These are phyloP conservation scores for Durotheca rogersii DNA, from an alignment of 495 filamentous ascomycete genomes.

Conservation along the genomic window DNA sequence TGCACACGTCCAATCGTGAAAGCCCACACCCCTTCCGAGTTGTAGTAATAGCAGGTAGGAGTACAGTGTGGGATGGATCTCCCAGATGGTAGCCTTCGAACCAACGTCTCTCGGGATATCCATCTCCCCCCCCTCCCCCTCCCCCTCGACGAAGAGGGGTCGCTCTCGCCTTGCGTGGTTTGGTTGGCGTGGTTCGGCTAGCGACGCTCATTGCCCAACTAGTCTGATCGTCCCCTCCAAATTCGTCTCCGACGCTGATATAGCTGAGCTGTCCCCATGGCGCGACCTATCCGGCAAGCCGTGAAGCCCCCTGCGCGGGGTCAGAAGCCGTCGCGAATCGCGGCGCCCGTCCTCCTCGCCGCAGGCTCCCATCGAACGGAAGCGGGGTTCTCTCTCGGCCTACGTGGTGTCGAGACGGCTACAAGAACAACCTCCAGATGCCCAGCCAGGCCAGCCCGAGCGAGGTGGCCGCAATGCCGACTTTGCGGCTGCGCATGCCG, in stretches of 20 bases:
- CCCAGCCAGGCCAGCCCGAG: slow-evolving; percentile 70
- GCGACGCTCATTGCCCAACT: no score
- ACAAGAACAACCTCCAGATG: slow-evolving; percentile 43
- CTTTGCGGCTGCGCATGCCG: slow-evolving; percentile 70
- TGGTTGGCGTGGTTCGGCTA: no score
- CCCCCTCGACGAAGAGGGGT: no score
- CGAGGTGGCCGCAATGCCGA: slow-evolving; percentile 72
- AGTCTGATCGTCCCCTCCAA: not conserved
- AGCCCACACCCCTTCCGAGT: slow-evolving; percentile 6
- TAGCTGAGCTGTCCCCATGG: not conserved
- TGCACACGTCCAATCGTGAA: no score
- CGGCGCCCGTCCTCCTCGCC: not conserved
- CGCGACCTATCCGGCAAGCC: not conserved
- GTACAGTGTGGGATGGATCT: no score
- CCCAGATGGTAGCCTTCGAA: no score
- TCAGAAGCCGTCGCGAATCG: not conserved
- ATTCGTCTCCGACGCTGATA: not conserved
- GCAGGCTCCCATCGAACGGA: not conserved
- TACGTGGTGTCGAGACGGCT: not conserved
- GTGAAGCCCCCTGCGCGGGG: not conserved
- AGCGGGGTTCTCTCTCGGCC: slow-evolving; percentile 10
- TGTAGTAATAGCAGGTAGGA: not conserved
- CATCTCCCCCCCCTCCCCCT: no score
- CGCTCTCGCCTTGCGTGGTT: no score
- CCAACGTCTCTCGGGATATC: no score